A percentile compares a stretch with the other conserved stretches of the same genome.
phyloP scores from a whole-genome alignment of 768 basidiomycete genomes.

The Chalciporus pseudorubinellus region DNA sequence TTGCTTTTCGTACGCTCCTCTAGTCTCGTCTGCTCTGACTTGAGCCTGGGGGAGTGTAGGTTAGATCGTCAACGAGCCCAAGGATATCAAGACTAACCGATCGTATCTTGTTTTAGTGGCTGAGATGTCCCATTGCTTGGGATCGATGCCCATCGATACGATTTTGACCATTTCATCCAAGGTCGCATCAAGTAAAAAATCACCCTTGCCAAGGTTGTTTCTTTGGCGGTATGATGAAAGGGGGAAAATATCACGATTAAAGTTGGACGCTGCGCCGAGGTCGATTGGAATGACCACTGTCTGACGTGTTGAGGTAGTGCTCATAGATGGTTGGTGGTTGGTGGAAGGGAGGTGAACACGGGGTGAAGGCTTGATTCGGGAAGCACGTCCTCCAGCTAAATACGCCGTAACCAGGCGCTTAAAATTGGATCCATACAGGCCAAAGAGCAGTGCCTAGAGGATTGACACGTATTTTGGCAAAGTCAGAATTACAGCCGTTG shows the following conservation, averaged over 20 bases:
- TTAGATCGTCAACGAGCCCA: too few species aligned
- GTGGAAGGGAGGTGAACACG: too few species aligned
- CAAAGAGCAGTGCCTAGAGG: too few species aligned
- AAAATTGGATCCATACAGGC: too few species aligned
- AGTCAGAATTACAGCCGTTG: too few species aligned
- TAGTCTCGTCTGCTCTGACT: too few species aligned
- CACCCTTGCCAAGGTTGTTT: neutral
- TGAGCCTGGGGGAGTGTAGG: too few species aligned
- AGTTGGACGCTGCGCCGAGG: slow-evolving; percentile 6
- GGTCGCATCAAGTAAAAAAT: slow-evolving; percentile 11
- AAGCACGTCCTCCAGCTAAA: neutral
- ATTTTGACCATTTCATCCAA: slow-evolving; percentile 10
- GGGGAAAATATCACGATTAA: slow-evolving; percentile 8
- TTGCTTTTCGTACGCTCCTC: too few species aligned
- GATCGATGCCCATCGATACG: neutral
- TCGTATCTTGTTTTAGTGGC: slow-evolving; percentile 1
- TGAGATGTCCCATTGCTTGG: neutral
- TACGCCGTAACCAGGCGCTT: neutral
- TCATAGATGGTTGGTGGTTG: neutral
- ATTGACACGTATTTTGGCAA: too few species aligned
- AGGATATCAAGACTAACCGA: neutral
- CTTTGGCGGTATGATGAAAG: neutral
- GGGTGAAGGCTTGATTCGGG: neutral
- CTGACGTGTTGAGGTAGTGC: neutral
- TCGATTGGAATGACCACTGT: slow-evolving; percentile 1